Evolutionary conservation across 257 asterid species (phyloP), one percentile per base, ranked within the genome.

Genomic region (Plantago ovata): DNA sequence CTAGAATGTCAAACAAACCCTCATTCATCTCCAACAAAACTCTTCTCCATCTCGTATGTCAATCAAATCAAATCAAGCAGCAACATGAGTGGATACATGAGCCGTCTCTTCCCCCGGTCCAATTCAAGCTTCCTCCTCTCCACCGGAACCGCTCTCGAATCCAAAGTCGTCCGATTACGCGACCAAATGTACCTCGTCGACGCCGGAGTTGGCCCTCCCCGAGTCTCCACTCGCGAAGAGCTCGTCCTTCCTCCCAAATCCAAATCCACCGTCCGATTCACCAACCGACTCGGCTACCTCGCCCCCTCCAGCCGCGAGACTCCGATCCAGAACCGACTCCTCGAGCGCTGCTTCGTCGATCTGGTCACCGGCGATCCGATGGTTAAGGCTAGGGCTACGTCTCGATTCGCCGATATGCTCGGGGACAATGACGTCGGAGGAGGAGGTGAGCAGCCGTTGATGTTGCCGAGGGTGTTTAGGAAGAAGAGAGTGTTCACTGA

Each of bases 301-400:
- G 57, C 56, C 65, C 81, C 74, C 0, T 64, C 70, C 10, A 54
- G 61, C 9, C 50, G 58, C 0, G 76, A 72, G 13, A 23, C 62
- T 63, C 60, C 62, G 11, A 65, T 72, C 32, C 75, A 41, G 3
- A 74, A 43, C 45, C 18, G 54, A 16, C 3, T 63, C 6, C 15
- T 80, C 69, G 81, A 80, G 71, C 83, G 86, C 4, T 74, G 70
- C 62, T 80, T 80, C 74, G 81, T 77, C 24, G 84, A 77, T 64
- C 18, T 77, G 64, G 78, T 81, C 3, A 75, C 84, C 32, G 87
- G 84, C 0, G 78, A 77, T 53, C 3, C 71, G 1, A 45, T 62
- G 23, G 47, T 66, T 24, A 75, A 61, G 75, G 74, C 51, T 7
- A 66, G 61, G 56, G 84, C 82, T 11, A 72, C 78, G 14, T 69